Conservation (phyloP, 1,284 basidiomycete species). For the Grifola frondosa region DNA sequence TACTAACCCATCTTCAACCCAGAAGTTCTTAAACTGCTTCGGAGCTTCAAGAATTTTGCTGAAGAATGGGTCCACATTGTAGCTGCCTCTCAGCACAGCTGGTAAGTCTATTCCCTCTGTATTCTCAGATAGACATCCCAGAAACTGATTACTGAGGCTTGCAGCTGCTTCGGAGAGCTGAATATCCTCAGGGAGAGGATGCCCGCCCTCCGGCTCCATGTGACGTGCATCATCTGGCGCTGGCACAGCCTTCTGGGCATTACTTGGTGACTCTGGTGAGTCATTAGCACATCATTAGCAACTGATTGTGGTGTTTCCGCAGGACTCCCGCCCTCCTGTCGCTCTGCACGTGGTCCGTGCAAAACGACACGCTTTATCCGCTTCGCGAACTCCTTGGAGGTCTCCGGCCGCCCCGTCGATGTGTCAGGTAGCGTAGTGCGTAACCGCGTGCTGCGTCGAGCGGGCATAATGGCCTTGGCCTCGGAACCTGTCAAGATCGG, state of each 20-base stretch:
- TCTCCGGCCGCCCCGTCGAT: conserved; percentile 9
- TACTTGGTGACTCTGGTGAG: too few species aligned
- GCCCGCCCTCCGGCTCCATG: not conserved
- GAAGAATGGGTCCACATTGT: conserved; percentile 6
- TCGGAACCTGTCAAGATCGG: conserved; percentile 1
- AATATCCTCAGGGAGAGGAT: too few species aligned
- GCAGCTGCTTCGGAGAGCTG: too few species aligned
- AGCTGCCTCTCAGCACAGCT: not conserved
- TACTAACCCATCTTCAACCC: not conserved
- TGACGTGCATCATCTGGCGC: not conserved
- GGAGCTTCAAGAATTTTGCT: not conserved
- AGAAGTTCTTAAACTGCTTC: not conserved
- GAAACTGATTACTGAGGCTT: not conserved
- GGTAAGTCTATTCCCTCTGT: not conserved
- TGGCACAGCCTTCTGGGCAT: too few species aligned
- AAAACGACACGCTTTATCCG: conserved; percentile 10
- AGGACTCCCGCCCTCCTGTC: conserved; percentile 9
- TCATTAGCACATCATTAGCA: too few species aligned
- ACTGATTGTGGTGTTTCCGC: not conserved
- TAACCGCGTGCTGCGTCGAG: too few species aligned
- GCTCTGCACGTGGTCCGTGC: conserved; percentile 5
- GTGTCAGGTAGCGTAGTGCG: conserved; percentile 3
- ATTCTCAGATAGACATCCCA: not conserved
- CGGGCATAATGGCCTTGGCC: too few species aligned
- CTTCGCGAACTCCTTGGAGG: conserved; percentile 9